A percentile compares a stretch with the other conserved stretches of the same genome.
phyloP scores from a whole-genome alignment of 108 stramenopile genomes.

The Craspedostauros australis region DNA sequence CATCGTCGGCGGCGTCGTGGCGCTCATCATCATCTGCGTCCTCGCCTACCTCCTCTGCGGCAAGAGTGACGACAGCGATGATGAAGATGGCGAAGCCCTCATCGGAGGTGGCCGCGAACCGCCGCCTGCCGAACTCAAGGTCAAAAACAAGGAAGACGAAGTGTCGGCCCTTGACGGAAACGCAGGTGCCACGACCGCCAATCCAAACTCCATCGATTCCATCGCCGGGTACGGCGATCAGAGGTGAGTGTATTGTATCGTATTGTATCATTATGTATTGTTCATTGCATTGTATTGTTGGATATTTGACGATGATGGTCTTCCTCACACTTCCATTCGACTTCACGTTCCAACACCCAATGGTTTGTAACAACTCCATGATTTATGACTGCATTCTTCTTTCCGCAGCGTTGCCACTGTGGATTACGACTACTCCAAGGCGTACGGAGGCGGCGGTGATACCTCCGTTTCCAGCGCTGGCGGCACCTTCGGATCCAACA shows the following conservation, averaged over 20 bases:
- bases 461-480: slow-evolving; percentile 68
- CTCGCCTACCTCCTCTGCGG: slow-evolving; percentile 3
- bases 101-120: neutral
- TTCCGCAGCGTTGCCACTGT: slow-evolving; percentile 58
- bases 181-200: neutral
- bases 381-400: slow-evolving; percentile 1
- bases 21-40: slow-evolving; percentile 17
- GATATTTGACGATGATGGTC: neutral
- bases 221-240: slow-evolving; percentile 48
- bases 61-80: slow-evolving; percentile 18
- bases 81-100: slow-evolving; percentile 8
- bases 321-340: neutral
- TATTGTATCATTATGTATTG: neutral
- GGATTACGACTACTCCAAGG: slow-evolving; percentile 85
- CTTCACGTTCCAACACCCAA: neutral
- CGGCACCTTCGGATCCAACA: slow-evolving; percentile 69
- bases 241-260: slow-evolving; percentile 37
- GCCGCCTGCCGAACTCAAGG: slow-evolving; percentile 13
- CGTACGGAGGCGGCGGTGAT: slow-evolving; percentile 63
- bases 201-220: slow-evolving; percentile 10
- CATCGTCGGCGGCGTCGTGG: slow-evolving; percentile 48
- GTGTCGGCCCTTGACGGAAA: slow-evolving; percentile 25
- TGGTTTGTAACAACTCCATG: neutral
- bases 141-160: slow-evolving; percentile 16
- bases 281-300: neutral